Conservation (phyloP, 2,329 filamentous ascomycete genomes). For the Cadophora gregata region DNA sequence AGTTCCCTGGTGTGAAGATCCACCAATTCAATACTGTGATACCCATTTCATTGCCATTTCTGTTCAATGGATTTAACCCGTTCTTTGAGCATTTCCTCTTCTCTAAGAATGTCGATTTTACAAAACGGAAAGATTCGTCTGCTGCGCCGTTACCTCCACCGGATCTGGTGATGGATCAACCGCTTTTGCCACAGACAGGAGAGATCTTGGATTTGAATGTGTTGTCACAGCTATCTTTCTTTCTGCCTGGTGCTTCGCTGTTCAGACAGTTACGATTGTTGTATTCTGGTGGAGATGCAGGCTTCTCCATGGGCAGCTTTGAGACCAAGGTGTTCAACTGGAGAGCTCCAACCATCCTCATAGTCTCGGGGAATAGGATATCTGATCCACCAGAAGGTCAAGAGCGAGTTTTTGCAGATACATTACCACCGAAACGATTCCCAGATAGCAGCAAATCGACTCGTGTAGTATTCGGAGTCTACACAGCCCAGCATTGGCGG, state of each 20-base stretch:
- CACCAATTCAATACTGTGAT: constrained; percentile 65
- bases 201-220: constrained; percentile 70
- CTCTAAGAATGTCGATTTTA: constrained; percentile 72
- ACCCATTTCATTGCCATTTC: constrained; percentile 64
- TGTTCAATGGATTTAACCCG: constrained; percentile 71
- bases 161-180: constrained; percentile 37
- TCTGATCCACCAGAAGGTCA: constrained; percentile 55
- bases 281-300: constrained; percentile 73
- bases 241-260: constrained; percentile 67
- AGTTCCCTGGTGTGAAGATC: constrained; percentile 66
- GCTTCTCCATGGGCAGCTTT: constrained; percentile 80
- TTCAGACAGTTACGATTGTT: constrained; percentile 70
- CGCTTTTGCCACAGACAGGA: constrained; percentile 58
- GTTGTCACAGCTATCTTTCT: constrained; percentile 75
- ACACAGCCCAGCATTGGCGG: constrained; percentile 72
- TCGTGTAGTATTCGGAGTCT: constrained; percentile 69
- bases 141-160: constrained; percentile 27
- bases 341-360: constrained; percentile 74
- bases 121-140: constrained; percentile 42
- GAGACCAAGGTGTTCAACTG: constrained; percentile 79
- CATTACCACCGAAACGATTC: constrained; percentile 67
- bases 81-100: constrained; percentile 80
- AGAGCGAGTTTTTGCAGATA: constrained; percentile 63
- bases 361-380: constrained; percentile 70
- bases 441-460: constrained; percentile 56